These are phyloP conservation scores for Phytopythium kandeliae DNA, from an alignment of 352 stramenopile species.

Conservation along the genomic window DNA sequence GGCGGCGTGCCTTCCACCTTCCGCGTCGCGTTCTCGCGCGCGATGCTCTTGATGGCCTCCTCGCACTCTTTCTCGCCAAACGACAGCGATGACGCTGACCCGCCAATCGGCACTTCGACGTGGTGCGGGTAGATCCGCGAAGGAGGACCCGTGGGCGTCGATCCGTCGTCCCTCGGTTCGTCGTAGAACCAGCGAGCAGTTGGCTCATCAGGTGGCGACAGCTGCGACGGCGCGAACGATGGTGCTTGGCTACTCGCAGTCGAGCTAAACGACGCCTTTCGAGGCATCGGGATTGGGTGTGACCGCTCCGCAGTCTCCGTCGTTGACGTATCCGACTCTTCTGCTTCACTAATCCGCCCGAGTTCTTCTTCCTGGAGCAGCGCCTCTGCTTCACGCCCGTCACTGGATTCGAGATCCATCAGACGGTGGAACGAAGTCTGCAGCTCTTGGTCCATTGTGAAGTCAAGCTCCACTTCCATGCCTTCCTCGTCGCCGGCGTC, in stretches of 20 bases:
- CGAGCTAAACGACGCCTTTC: slow-evolving; percentile 53
- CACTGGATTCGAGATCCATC: slow-evolving; percentile 57
- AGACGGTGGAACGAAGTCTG: slow-evolving; percentile 67
- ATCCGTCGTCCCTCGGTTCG: slow-evolving; percentile 26
- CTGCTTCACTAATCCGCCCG: slow-evolving; percentile 2
- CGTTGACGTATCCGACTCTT: neutral
- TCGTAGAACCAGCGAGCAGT: slow-evolving; percentile 82
- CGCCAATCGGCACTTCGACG: slow-evolving; percentile 82
- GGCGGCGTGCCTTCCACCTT: slow-evolving; percentile 42
- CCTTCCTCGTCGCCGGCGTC: slow-evolving; percentile 57
- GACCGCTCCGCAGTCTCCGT: slow-evolving; percentile 11
- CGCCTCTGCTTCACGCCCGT: slow-evolving; percentile 25
- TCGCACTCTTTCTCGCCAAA: slow-evolving; percentile 83
- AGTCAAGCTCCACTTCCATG: slow-evolving; percentile 83
- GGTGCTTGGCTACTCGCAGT: slow-evolving; percentile 42
- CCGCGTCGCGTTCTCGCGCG: slow-evolving; percentile 45
- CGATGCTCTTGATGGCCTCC: slow-evolving; percentile 65
- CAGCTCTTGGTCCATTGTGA: slow-evolving; percentile 64
- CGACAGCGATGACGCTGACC: slow-evolving; percentile 72
- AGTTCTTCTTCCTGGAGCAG: slow-evolving; percentile 30
- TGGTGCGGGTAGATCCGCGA: slow-evolving; percentile 84
- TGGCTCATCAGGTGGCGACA: slow-evolving; percentile 64
- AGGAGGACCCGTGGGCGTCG: slow-evolving; percentile 35
- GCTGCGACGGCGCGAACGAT: slow-evolving; percentile 31
- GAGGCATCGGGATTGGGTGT: slow-evolving; percentile 38